Percentiles rank a stretch among this genome's conserved stretches.
Evolutionary conservation across 495 filamentous ascomycete genomes (phyloP).

Genomic region (Hypoxylon subgilvum): DNA sequence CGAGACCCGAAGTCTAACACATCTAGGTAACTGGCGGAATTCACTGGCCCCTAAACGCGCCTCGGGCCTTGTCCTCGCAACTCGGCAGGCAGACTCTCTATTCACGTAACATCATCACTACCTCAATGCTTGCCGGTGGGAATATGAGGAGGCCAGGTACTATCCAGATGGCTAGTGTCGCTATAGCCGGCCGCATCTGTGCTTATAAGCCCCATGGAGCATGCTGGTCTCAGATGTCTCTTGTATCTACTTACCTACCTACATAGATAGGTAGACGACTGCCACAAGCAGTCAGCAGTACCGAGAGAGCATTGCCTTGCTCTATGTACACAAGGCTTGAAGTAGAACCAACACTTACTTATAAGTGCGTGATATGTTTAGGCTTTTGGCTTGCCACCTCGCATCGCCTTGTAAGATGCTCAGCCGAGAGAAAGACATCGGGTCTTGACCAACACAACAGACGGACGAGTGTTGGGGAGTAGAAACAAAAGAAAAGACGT

Average conservation of each 20-base stretch:
- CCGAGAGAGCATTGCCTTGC: slow-evolving; percentile 1
- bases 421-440: slow-evolving; percentile 8
- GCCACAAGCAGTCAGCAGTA: slow-evolving; percentile 16
- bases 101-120: slow-evolving; percentile 11
- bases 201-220: slow-evolving; percentile 8
- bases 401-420: slow-evolving; percentile 16
- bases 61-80: too few relatives aligned
- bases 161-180: not conserved
- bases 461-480: slow-evolving; percentile 9
- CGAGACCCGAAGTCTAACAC: not conserved
- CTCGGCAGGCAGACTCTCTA: not conserved
- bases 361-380: not conserved
- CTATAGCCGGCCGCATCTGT: not conserved
- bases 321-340: not conserved
- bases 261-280: too few relatives aligned
- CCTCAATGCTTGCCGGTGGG: not conserved
- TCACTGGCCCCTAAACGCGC: too few relatives aligned
- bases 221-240: too few relatives aligned
- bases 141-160: not conserved
- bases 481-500: not conserved
- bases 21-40: too few relatives aligned
- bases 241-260: too few relatives aligned
- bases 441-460: slow-evolving; percentile 12
- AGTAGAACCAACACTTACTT: slow-evolving; percentile 18
- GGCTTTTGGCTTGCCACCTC: slow-evolving; percentile 14